A percentile compares a stretch with the other conserved stretches of the same genome.
Conservation (phyloP, 164 flowering plant genomes). For the Sedum album region DNA sequence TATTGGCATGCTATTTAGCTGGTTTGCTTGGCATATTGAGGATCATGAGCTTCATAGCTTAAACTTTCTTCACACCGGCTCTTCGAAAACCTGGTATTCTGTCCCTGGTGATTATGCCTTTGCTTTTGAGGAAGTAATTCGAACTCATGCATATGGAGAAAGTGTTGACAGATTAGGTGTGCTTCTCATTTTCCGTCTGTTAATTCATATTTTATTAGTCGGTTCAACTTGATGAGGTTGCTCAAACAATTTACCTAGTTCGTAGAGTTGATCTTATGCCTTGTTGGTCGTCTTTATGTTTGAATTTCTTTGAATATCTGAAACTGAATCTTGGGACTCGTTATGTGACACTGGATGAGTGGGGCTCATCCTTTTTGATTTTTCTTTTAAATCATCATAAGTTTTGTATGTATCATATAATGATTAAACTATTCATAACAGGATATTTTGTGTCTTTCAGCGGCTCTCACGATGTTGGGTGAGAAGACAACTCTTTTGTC, state of each 20-base stretch:
- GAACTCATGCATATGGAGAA: slow-evolving; percentile 68
- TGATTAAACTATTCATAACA: not conserved
- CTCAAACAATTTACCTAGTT: not conserved
- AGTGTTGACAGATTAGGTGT: slow-evolving; percentile 72
- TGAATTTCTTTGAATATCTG: not conserved
- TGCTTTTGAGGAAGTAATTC: slow-evolving; percentile 82
- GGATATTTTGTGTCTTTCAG: slow-evolving; percentile 37
- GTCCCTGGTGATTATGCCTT: slow-evolving; percentile 84
- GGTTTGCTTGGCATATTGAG: slow-evolving; percentile 99
- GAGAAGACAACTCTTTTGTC: slow-evolving; percentile 95
- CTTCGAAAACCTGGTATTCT: slow-evolving; percentile 97
- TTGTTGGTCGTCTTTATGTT: not conserved
- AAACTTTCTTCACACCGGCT: slow-evolving; percentile 87
- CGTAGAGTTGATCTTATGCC: not conserved
- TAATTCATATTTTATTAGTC: not conserved
- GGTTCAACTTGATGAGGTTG: not conserved
- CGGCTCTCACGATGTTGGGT: slow-evolving; percentile 76
- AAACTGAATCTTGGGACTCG: not conserved
- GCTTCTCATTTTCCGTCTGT: slow-evolving; percentile 10
- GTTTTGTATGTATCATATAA: not conserved
- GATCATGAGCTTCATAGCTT: slow-evolving; percentile 99
- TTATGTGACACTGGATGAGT: not conserved
- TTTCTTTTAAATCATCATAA: not conserved
- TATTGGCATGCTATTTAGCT: slow-evolving; percentile 96
- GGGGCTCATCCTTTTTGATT: not conserved